A percentile compares a stretch with the other conserved stretches of the same genome.
Conservation (phyloP, 1,284 basidiomycete species). For the Athelia psychrophila region DNA sequence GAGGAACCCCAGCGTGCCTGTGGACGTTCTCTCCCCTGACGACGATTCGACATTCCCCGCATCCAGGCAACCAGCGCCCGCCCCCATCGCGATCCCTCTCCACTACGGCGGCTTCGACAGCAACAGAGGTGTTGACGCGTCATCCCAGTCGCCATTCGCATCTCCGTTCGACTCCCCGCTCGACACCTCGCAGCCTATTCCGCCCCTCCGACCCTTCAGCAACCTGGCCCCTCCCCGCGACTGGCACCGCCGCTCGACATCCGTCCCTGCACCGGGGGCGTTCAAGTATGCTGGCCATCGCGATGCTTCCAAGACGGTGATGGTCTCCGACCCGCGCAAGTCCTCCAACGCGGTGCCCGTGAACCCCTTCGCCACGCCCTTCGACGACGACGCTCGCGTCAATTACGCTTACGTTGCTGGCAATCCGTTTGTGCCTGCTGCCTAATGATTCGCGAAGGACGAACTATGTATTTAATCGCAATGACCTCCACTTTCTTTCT, state of each 20-base stretch:
- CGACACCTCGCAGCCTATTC: constrained; percentile 13
- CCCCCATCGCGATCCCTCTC: constrained; percentile 47
- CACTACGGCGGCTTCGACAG: constrained; percentile 45
- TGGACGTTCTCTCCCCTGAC: constrained; percentile 21
- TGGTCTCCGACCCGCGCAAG: constrained; percentile 41
- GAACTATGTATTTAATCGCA: neutral
- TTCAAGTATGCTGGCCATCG: constrained; percentile 14
- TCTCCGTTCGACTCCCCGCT: constrained; percentile 2
- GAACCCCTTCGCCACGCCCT: constrained; percentile 72
- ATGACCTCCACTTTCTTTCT: neutral
- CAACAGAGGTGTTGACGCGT: constrained; percentile 5
- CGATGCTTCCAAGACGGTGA: constrained; percentile 36
- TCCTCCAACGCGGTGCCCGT: constrained; percentile 29
- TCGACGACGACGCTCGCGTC: constrained; percentile 63
- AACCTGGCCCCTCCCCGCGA: constrained; percentile 8
- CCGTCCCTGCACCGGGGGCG: constrained; percentile 17
- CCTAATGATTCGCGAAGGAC: constrained; percentile 5
- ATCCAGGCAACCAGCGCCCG: constrained; percentile 6
- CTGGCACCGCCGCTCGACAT: constrained; percentile 28
- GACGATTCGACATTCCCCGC: constrained; percentile 12
- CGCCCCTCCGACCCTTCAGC: neutral
- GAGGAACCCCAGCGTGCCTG: constrained; percentile 29
- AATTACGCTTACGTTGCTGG: constrained; percentile 25
- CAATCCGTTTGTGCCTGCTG: constrained; percentile 35
- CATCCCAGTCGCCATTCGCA: constrained; percentile 3